Percentiles rank a stretch among this genome's conserved stretches.
Conservation (phyloP, 139 green algal species). For the Chlorella ohadii region DNA sequence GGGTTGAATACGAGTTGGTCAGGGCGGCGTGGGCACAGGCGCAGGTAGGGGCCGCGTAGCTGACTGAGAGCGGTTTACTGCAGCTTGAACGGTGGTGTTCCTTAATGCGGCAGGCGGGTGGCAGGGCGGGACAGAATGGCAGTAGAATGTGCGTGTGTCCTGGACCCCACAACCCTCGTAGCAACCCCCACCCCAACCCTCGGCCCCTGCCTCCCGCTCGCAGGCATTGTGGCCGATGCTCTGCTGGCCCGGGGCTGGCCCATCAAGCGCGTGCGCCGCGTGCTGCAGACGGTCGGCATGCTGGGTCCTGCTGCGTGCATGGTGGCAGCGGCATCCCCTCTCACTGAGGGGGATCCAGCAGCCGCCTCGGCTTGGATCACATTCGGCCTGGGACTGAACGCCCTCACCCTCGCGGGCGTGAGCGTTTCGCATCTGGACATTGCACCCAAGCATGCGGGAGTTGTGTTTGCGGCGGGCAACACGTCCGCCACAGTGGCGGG, state of each 20-base stretch:
- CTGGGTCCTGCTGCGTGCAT: conserved; percentile 77
- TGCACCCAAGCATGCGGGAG: conserved; percentile 71
- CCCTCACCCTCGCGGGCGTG: conserved; percentile 77
- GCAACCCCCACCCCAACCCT: too few relatives aligned
- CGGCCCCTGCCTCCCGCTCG: not conserved
- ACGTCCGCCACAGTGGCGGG: conserved; percentile 79
- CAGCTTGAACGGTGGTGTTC: too few relatives aligned
- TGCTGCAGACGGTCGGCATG: conserved; percentile 73
- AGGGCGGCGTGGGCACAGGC: not conserved
- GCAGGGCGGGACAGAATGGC: too few relatives aligned
- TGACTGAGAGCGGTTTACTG: too few relatives aligned
- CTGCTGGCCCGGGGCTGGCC: conserved; percentile 44
- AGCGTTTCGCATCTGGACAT: conserved; percentile 82
- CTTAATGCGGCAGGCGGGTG: too few relatives aligned
- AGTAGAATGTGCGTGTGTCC: too few relatives aligned
- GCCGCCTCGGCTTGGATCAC: conserved; percentile 72
- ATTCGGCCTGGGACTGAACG: conserved; percentile 73
- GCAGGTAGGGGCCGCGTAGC: too few relatives aligned
- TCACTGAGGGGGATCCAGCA: conserved; percentile 46
- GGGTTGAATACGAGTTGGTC: too few relatives aligned
- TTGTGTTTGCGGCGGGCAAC: conserved; percentile 83
- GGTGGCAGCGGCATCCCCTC: conserved; percentile 63
- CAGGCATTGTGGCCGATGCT: conserved; percentile 45
- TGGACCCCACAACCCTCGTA: too few relatives aligned
- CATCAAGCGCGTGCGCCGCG: conserved; percentile 35